A percentile compares a stretch with the other conserved stretches of the same genome.
phyloP scores from a whole-genome alignment of 805 yeast species.

The Starmerella vitae region DNA sequence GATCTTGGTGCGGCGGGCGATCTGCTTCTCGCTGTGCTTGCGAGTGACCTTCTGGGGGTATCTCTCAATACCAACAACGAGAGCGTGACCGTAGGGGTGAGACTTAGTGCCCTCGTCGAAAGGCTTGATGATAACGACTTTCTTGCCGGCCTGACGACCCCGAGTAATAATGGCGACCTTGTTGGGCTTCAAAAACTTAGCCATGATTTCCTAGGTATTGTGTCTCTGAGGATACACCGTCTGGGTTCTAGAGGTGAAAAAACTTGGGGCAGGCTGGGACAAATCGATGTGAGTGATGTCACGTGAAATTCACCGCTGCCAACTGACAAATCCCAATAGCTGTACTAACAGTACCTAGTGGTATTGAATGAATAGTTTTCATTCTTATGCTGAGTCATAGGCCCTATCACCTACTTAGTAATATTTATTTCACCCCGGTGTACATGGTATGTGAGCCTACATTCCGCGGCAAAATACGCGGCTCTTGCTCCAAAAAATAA shows the following conservation, averaged over 20 bases:
- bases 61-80: conserved; percentile 98
- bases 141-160: conserved; percentile 99
- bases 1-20: conserved; percentile 92
- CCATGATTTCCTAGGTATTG: conserved; percentile 39
- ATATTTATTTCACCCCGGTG: no score
- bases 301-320: not conserved
- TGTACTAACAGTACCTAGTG: not conserved
- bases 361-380: no score
- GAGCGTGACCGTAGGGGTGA: conserved; percentile 98
- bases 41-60: conserved; percentile 94
- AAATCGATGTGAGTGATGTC: not conserved
- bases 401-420: conserved; percentile 1
- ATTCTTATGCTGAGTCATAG: not conserved
- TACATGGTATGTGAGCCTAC: no score
- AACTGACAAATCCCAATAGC: not conserved
- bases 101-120: conserved; percentile 98
- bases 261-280: conserved; percentile 6
- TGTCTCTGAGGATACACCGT: conserved; percentile 17
- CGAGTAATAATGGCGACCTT: conserved; percentile 99
- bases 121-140: conserved; percentile 97
- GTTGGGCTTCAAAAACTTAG: conserved; percentile 99
- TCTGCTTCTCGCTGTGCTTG: conserved; percentile 88
- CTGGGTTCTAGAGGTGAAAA: conserved; percentile 11
- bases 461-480: no score
- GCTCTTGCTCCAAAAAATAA: no score